Conservation (phyloP, 108 stramenopile genomes). For the Bacterosira constricta region DNA sequence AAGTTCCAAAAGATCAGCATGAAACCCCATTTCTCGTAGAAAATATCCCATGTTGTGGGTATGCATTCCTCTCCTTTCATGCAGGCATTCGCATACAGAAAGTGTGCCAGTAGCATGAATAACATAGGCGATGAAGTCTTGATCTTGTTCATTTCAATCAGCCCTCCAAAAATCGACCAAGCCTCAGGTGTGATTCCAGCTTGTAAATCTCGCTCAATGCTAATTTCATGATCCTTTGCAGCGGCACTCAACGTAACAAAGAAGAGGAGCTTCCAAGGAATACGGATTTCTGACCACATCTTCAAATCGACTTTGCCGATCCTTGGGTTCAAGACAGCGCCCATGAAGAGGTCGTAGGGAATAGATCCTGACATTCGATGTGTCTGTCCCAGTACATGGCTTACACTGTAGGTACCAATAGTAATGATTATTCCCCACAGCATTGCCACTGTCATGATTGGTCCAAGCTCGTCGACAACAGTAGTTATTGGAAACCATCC, state of each 20-base stretch:
- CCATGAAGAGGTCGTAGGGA: slow-evolving; percentile 65
- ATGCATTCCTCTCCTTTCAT: slow-evolving; percentile 74
- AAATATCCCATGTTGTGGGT: slow-evolving; percentile 72
- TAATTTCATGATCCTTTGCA: slow-evolving; percentile 49
- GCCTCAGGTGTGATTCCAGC: slow-evolving; percentile 24
- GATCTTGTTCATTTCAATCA: slow-evolving; percentile 40
- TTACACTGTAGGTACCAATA: slow-evolving; percentile 39
- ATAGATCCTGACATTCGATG: slow-evolving; percentile 47
- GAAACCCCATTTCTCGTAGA: slow-evolving; percentile 68
- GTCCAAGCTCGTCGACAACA: slow-evolving; percentile 48
- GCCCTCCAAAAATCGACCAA: slow-evolving; percentile 39
- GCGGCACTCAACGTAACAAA: slow-evolving; percentile 51
- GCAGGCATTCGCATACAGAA: slow-evolving; percentile 62
- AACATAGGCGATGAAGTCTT: slow-evolving; percentile 42
- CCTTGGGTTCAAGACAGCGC: slow-evolving; percentile 58
- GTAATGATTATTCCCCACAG: slow-evolving; percentile 45
- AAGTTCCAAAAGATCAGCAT: slow-evolving; percentile 76
- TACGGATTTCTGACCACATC: slow-evolving; percentile 62
- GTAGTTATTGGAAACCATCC: slow-evolving; percentile 38
- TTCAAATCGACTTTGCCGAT: slow-evolving; percentile 58
- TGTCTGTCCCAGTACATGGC: slow-evolving; percentile 17
- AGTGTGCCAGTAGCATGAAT: slow-evolving; percentile 63
- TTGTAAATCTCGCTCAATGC: slow-evolving; percentile 24
- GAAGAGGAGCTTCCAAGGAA: slow-evolving; percentile 60
- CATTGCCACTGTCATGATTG: slow-evolving; percentile 52